phyloP scores from a whole-genome alignment of 192 early-diverging fungal species.

The Backusella liffmaniae region DNA sequence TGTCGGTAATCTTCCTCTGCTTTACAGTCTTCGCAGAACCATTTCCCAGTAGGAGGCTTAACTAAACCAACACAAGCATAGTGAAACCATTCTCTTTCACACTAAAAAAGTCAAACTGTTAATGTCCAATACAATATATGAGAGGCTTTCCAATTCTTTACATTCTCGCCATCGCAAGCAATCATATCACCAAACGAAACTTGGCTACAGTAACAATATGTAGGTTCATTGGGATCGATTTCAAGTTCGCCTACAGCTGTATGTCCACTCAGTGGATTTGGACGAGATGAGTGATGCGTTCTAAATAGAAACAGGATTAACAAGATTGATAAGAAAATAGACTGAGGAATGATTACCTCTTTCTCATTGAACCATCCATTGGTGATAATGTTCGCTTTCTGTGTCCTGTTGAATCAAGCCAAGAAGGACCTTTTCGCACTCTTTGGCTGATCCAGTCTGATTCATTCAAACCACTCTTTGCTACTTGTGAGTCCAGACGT shows the following conservation, averaged over 20 bases:
- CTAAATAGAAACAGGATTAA: slow-evolving; percentile 6
- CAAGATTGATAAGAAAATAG: background rate
- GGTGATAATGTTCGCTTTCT: slow-evolving; percentile 16
- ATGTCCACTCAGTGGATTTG: slow-evolving; percentile 23
- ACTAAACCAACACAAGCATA: slow-evolving; percentile 80
- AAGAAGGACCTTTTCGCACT: slow-evolving; percentile 8
- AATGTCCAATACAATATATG: slow-evolving; percentile 4
- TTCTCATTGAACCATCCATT: slow-evolving; percentile 10
- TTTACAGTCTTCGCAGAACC: slow-evolving; percentile 80
- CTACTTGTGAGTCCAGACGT: slow-evolving; percentile 35
- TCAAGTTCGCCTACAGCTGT: slow-evolving; percentile 47
- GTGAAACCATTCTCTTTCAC: slow-evolving; percentile 92
- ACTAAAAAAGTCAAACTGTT: slow-evolving; percentile 34
- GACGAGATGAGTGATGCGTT: slow-evolving; percentile 31
- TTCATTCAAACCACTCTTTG: slow-evolving; percentile 30
- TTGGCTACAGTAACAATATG: slow-evolving; percentile 84
- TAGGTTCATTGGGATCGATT: slow-evolving; percentile 88
- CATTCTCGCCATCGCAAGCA: slow-evolving; percentile 72
- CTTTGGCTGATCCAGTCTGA: slow-evolving; percentile 24
- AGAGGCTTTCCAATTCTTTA: slow-evolving; percentile 32
- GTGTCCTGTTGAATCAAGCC: background rate
- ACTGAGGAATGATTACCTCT: background rate
- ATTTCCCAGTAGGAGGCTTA: slow-evolving; percentile 76
- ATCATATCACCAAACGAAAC: slow-evolving; percentile 93
- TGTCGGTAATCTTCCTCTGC: slow-evolving; percentile 20